Percentiles rank a stretch among this genome's conserved stretches.
Conservation (phyloP, 306 rosid species). For the Oemleria cerasiformis region DNA sequence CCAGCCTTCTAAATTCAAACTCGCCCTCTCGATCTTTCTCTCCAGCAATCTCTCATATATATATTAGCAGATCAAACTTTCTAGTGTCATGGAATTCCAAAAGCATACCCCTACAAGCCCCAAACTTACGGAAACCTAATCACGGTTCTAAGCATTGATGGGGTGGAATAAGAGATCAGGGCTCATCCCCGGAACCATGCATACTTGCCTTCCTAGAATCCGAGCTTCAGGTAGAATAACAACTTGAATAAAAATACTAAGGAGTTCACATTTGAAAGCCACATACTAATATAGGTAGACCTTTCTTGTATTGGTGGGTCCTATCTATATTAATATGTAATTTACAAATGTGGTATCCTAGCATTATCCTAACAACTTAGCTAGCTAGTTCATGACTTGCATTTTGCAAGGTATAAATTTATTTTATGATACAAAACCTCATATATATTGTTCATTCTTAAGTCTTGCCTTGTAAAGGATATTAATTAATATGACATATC, state of each 20-base stretch:
- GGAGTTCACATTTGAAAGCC: too few relatives aligned
- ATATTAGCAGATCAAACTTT: neutral
- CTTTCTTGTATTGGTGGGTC: too few relatives aligned
- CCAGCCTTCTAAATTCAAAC: neutral
- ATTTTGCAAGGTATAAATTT: neutral
- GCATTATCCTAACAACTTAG: too few relatives aligned
- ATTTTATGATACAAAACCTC: neutral
- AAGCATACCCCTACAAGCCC: conserved; percentile 41
- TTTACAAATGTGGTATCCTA: too few relatives aligned
- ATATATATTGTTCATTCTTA: neutral
- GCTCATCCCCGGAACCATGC: conserved; percentile 60
- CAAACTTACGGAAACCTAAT: conserved; percentile 58
- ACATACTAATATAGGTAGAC: too few relatives aligned
- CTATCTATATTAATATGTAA: too few relatives aligned
- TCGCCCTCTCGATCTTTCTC: neutral
- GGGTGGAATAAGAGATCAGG: conserved; percentile 91
- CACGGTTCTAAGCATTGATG: conserved; percentile 76
- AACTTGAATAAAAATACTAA: neutral
- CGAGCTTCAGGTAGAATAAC: conserved; percentile 42
- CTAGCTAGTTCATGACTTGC: neutral
- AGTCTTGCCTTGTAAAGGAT: conserved; percentile 1
- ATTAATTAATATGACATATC: neutral
- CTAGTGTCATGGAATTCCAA: conserved; percentile 17
- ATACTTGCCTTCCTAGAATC: conserved; percentile 55
- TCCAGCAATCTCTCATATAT: neutral